Conservation (phyloP, 441 rosid species). For the Erodium chrysanthum region DNA sequence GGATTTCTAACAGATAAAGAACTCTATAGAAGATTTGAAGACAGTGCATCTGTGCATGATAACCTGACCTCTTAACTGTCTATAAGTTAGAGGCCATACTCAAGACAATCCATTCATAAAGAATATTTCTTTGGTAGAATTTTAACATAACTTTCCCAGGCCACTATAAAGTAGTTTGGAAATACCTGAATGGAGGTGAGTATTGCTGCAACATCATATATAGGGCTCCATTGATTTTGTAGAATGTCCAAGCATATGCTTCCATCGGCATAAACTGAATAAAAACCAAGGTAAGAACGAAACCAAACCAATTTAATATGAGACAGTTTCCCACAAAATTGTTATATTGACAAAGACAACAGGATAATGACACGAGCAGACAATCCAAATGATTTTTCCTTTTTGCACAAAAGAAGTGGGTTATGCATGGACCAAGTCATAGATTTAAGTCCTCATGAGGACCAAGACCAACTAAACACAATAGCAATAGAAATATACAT, state of each 20-base stretch:
- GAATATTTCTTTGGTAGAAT: slow-evolving; percentile 2
- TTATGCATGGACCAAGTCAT: background rate
- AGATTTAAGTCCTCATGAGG: background rate
- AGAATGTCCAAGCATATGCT: slow-evolving; percentile 58
- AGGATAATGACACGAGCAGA: background rate
- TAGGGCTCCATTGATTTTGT: slow-evolving; percentile 68
- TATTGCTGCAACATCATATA: slow-evolving; percentile 49
- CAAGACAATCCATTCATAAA: background rate
- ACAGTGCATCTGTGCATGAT: background rate
- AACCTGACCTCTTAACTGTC: background rate
- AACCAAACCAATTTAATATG: background rate
- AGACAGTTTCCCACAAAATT: background rate
- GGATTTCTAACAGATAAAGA: background rate
- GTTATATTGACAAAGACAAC: background rate
- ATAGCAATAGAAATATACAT: no score
- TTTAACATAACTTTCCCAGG: background rate
- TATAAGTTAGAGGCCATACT: background rate
- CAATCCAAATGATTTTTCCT: background rate
- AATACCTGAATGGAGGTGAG: slow-evolving; percentile 63
- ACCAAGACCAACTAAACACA: no score
- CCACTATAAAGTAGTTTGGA: background rate
- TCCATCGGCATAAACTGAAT: slow-evolving; percentile 57
- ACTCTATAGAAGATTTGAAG: background rate
- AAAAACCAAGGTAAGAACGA: background rate
- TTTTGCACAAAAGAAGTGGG: no score